A percentile compares a stretch with the other conserved stretches of the same genome.
Evolutionary conservation across 306 rosid species (phyloP).

Genomic region (Benincasa hispida): DNA sequence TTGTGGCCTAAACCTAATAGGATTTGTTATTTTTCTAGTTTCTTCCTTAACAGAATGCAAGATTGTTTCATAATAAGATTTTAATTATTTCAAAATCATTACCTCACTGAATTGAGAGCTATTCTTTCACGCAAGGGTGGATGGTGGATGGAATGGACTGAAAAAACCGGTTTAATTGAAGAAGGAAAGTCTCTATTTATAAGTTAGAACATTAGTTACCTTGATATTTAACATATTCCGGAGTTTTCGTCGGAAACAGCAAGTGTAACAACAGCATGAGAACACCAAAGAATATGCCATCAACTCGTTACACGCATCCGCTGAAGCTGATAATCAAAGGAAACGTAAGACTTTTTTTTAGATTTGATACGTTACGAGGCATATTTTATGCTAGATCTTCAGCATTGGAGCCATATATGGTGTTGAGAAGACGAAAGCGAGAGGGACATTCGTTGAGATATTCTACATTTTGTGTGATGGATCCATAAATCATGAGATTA

Average conservation of each 20-base stretch:
- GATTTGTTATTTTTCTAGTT: too few relatives aligned
- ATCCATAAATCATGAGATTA: neutral
- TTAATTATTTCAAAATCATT: too few relatives aligned
- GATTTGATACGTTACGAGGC: neutral
- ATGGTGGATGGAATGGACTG: too few relatives aligned
- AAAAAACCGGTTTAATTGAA: too few relatives aligned
- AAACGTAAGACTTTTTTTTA: neutral
- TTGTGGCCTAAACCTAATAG: too few relatives aligned
- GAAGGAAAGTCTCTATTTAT: neutral
- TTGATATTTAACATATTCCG: conserved; percentile 77
- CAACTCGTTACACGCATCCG: conserved; percentile 81
- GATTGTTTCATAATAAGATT: too few relatives aligned
- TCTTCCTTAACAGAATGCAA: too few relatives aligned
- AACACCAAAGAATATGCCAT: conserved; percentile 87
- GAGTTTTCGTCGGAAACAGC: conserved; percentile 81
- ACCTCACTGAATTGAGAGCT: too few relatives aligned
- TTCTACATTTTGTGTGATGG: neutral
- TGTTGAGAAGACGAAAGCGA: neutral
- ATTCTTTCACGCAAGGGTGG: too few relatives aligned
- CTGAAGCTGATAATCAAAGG: conserved; percentile 46
- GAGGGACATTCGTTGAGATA: neutral
- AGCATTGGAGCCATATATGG: neutral
- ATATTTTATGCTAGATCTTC: neutral
- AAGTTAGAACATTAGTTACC: conserved; percentile 26
- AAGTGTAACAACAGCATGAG: conserved; percentile 94